Base-by-base conservation (phyloP, 2,329 filamentous ascomycete genomes). In the Ophiostoma montium region DNA sequence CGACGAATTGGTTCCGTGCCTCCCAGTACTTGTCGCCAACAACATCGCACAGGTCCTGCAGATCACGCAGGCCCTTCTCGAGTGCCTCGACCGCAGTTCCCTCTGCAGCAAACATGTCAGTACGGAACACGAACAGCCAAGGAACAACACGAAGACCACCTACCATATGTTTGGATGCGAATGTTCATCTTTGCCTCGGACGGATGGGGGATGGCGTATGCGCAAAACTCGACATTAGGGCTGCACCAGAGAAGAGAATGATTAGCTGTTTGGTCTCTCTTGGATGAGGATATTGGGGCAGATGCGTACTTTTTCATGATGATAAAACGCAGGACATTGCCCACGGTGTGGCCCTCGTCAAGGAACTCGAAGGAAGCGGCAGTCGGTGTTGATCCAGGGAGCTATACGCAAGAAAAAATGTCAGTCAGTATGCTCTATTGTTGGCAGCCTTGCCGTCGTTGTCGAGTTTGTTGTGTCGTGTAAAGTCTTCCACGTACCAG, bases 181-280 rank as follows among this genome's bases (percentile, higher is more conserved):
- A 98, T 71, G 62, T 96, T 95, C 90, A 98, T 95, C 68, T 94
- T 92, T 36, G 82, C 71, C 67, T 98, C 92, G 35, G 89, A 94
- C 46, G 92, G 92, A 67, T 98, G 92, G 30, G 92, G 92, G 53
- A 98, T 96, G 8, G 90, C 86, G 66, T 98, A 98, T 53, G 90
- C 92, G 67, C 92, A 96, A 68, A 98, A 95, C 65, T 98, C 92
- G 52, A 98, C 92, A 55, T 92, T 80, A 30, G 92, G 90, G 65
- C 90, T 96, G 56, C 19, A 32, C 8, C 3, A 38, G 15, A n/a
- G 4, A n/a, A 27, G 23, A 27, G 8, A 5, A 27, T 42, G 39
- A n/a, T 42, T 42, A 42, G 23, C 15, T 16, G 36, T 41, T 27
- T 8, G 4, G 23, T 27, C 23, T 27, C 23, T 27, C 8, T 27